These are phyloP conservation scores for Diplosphaera chodatii DNA, from an alignment of 139 green algal genomes.

Conservation along the genomic window DNA sequence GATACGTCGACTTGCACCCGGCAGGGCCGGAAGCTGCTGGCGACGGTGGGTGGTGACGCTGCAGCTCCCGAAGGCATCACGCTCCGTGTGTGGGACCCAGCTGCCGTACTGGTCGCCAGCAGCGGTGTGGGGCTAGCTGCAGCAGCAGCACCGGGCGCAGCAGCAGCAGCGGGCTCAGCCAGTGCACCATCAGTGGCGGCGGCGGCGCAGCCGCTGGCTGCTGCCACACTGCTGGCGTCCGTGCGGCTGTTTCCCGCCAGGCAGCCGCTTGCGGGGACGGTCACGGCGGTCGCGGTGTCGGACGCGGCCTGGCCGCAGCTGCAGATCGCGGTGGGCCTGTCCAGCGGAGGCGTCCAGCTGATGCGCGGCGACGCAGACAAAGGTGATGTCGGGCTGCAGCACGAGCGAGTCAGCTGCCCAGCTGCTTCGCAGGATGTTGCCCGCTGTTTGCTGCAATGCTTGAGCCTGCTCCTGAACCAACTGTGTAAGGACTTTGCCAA, in stretches of 20 bases:
- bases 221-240: background rate
- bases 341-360: constrained; percentile 9
- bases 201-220: background rate
- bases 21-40: background rate
- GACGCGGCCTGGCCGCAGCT: constrained; percentile 16
- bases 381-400: no score
- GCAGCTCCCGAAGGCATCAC: background rate
- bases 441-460: no score
- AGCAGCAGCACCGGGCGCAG: constrained; percentile 9
- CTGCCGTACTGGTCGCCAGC: background rate
- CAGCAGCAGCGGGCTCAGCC: constrained; percentile 17
- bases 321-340: constrained; percentile 14
- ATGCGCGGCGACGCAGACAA: constrained; percentile 14
- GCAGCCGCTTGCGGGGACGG: constrained; percentile 11
- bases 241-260: constrained; percentile 1
- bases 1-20: no score
- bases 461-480: no score
- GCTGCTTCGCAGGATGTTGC: no score
- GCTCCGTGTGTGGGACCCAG: background rate
- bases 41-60: background rate
- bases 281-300: background rate
- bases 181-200: constrained; percentile 1
- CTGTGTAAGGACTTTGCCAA: no score
- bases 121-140: no score
- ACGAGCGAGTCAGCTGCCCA: no score